Evolutionary conservation across 2,329 filamentous ascomycete species (phyloP).

Genomic region (Rutstroemia sp.): DNA sequence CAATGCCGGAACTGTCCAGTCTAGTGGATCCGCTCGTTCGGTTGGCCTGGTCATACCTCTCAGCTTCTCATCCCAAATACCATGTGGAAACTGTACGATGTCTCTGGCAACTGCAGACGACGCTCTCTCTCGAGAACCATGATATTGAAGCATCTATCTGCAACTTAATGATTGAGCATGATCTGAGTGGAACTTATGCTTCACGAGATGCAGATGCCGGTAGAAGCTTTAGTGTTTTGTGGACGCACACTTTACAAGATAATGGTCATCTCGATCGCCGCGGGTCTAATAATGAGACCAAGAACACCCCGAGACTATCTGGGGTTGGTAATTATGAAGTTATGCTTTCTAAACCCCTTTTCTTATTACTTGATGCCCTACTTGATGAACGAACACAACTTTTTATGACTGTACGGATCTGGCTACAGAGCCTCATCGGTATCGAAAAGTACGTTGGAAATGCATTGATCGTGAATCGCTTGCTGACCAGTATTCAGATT

Average conservation of each 20-base stretch:
- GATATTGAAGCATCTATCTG: slow-evolving; percentile 76
- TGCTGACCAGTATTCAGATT: slow-evolving; percentile 37
- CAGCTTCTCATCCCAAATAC: slow-evolving; percentile 78
- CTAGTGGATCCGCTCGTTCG: slow-evolving; percentile 63
- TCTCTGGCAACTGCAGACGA: slow-evolving; percentile 77
- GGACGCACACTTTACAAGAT: slow-evolving; percentile 70
- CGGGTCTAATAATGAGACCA: slow-evolving; percentile 32
- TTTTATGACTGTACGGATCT: slow-evolving; percentile 69
- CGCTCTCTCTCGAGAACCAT: slow-evolving; percentile 58
- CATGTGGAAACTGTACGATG: slow-evolving; percentile 87
- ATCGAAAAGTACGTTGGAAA: slow-evolving; percentile 48
- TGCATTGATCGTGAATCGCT: neutral
- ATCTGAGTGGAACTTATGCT: slow-evolving; percentile 40
- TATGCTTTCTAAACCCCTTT: slow-evolving; percentile 73
- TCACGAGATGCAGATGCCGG: slow-evolving; percentile 51
- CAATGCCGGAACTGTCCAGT: slow-evolving; percentile 44
- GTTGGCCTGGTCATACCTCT: slow-evolving; percentile 73
- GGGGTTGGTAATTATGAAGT: slow-evolving; percentile 59
- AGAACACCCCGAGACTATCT: slow-evolving; percentile 36
- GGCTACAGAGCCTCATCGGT: slow-evolving; percentile 63
- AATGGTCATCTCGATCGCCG: slow-evolving; percentile 40
- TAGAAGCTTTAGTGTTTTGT: slow-evolving; percentile 66
- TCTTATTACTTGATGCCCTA: slow-evolving; percentile 74
- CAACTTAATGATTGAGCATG: slow-evolving; percentile 54
- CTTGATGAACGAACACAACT: slow-evolving; percentile 64